phyloP scores from a whole-genome alignment of 1,284 basidiomycete species.

The Fomitopsis schrenkii region DNA sequence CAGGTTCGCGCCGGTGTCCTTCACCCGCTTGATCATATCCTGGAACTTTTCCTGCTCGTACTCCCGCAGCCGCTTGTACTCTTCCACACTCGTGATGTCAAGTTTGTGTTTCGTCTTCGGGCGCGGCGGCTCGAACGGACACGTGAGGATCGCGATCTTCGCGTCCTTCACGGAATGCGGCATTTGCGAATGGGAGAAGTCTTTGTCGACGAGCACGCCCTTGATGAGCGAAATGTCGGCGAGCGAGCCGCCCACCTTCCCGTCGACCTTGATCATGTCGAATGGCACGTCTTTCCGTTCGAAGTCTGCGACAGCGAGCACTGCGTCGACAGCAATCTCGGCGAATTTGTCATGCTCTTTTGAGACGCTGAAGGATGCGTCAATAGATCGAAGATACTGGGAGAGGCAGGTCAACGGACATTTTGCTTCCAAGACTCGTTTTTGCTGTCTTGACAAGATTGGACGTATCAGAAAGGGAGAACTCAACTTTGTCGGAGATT shows the following conservation, averaged over 20 bases:
- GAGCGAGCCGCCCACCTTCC: slow-evolving; percentile 96
- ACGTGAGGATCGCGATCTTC: slow-evolving; percentile 94
- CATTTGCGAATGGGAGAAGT: slow-evolving; percentile 99
- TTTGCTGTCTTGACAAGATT: slow-evolving; percentile 94
- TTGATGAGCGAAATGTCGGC: slow-evolving; percentile 92
- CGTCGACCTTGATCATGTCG: slow-evolving; percentile 98
- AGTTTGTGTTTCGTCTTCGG: slow-evolving; percentile 99
- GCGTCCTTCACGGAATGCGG: slow-evolving; percentile 86
- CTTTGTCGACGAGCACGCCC: slow-evolving; percentile 98
- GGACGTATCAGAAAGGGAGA: slow-evolving; percentile 76
- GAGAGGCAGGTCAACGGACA: slow-evolving; percentile 49
- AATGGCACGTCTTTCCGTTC: slow-evolving; percentile 95
- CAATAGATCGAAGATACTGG: slow-evolving; percentile 4
- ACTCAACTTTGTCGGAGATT: slow-evolving; percentile 90
- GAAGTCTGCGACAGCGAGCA: slow-evolving; percentile 93
- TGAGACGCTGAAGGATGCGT: slow-evolving; percentile 69
- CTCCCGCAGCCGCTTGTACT: slow-evolving; percentile 91
- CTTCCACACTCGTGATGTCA: slow-evolving; percentile 97
- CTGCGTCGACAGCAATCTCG: slow-evolving; percentile 96
- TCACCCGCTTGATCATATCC: slow-evolving; percentile 96
- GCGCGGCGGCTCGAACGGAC: slow-evolving; percentile 97
- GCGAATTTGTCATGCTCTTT: slow-evolving; percentile 96
- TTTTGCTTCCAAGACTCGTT: slow-evolving; percentile 97
- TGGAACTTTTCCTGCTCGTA: slow-evolving; percentile 97
- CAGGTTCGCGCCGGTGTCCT: slow-evolving; percentile 97